phyloP scores from a whole-genome alignment of 2,329 filamentous ascomycete genomes.

The Curvularia eragrostidis region DNA sequence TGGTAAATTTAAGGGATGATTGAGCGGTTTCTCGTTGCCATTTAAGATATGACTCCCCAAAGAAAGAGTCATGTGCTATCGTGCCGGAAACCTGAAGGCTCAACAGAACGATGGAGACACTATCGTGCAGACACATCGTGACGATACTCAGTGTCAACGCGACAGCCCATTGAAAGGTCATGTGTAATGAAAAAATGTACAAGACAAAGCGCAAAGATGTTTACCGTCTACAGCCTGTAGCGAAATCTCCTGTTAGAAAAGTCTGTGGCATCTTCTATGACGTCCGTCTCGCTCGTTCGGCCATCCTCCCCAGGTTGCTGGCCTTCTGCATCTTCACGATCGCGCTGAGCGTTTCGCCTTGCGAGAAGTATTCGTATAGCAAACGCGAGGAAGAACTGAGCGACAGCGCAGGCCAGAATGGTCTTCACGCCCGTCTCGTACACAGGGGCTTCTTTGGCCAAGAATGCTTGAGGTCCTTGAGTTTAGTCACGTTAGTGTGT shows the following conservation, averaged over 20 bases:
- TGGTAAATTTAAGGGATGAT: too few species aligned
- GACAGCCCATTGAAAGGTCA: too few species aligned
- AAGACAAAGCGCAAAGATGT: not conserved
- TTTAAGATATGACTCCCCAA: too few species aligned
- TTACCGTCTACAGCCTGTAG: not conserved
- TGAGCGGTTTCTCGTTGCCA: too few species aligned
- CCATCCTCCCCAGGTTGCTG: not conserved
- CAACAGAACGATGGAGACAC: too few species aligned
- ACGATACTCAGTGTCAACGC: too few species aligned
- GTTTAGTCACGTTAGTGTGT: not conserved
- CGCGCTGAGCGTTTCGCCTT: slow-evolving; percentile 7
- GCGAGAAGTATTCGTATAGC: slow-evolving; percentile 13
- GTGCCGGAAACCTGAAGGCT: too few species aligned
- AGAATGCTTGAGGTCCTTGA: slow-evolving; percentile 53
- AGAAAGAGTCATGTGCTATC: too few species aligned
- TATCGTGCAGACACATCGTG: too few species aligned
- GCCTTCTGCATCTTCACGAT: slow-evolving; percentile 2
- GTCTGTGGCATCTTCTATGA: slow-evolving; percentile 12
- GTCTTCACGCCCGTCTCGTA: slow-evolving; percentile 62
- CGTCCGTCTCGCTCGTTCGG: not conserved
- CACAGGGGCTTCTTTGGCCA: slow-evolving; percentile 54
- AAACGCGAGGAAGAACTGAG: slow-evolving; percentile 50
- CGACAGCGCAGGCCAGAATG: slow-evolving; percentile 56
- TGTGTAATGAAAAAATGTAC: not conserved
- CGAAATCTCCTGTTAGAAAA: slow-evolving; percentile 11